phyloP scores from a whole-genome alignment of 176 grass and related monocot species.

The Melocanna baccifera region DNA sequence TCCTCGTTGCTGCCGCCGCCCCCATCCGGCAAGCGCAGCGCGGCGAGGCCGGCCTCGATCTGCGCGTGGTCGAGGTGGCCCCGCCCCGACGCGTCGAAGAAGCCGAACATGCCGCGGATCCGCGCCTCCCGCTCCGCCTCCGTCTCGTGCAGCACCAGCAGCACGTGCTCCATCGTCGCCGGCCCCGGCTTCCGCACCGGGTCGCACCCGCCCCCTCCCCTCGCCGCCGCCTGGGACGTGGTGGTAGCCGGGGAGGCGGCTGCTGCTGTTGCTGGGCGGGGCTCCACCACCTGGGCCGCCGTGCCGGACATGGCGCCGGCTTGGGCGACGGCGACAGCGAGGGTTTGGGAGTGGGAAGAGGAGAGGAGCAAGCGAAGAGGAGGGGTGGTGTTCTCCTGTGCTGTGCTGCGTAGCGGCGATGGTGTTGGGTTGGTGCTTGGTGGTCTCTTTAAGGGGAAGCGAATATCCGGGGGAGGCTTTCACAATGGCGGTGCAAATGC shows the following conservation, averaged over 20 bases:
- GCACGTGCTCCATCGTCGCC: constrained; percentile 70
- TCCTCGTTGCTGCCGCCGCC: constrained; percentile 8
- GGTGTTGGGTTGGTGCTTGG: neutral
- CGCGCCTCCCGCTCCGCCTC: constrained; percentile 69
- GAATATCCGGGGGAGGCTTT: constrained; percentile 14
- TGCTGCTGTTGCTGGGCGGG: neutral
- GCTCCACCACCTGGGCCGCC: constrained; percentile 46
- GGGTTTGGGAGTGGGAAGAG: neutral
- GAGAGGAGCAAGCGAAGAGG: neutral
- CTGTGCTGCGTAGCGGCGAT: neutral
- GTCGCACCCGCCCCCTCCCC: constrained; percentile 32
- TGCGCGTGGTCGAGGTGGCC: constrained; percentile 68
- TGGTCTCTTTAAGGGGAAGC: neutral
- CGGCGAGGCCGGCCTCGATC: constrained; percentile 58
- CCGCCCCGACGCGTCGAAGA: constrained; percentile 63
- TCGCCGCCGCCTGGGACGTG: neutral
- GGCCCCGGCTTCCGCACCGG: constrained; percentile 46
- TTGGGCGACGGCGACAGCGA: neutral
- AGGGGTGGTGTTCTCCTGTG: neutral
- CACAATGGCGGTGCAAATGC: neutral
- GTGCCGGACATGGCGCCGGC: constrained; percentile 32
- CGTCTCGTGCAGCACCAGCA: constrained; percentile 70
- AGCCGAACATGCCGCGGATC: constrained; percentile 70
- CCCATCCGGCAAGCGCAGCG: constrained; percentile 48
- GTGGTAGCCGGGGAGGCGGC: neutral